Conservation (phyloP, 129 eudicot genomes). For the Heracleum sosnowskyi region DNA sequence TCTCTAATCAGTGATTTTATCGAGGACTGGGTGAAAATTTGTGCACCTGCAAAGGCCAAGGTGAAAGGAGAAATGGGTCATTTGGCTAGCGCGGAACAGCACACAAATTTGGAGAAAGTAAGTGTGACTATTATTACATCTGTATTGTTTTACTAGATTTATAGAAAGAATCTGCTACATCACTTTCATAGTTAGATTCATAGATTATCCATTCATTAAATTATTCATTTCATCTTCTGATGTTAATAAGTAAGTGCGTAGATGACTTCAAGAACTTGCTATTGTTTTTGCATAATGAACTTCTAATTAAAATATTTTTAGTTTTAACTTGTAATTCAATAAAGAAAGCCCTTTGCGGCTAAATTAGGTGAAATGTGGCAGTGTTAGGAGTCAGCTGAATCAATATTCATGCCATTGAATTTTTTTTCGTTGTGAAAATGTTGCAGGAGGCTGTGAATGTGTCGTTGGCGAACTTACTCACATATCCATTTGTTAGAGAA, state of each 20-base stretch:
- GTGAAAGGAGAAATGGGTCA: conserved; percentile 37
- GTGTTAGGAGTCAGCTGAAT: background rate
- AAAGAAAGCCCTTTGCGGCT: background rate
- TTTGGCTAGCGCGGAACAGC: conserved; percentile 42
- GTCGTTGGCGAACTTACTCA: conserved; percentile 69
- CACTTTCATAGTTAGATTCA: background rate
- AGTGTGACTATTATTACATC: background rate
- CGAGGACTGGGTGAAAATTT: conserved; percentile 92
- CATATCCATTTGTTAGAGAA: conserved; percentile 86
- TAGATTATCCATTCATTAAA: background rate
- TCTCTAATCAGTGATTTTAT: conserved; percentile 82
- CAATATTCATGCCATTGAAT: background rate
- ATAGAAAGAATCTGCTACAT: background rate
- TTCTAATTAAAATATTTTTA: background rate
- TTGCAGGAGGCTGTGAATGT: conserved; percentile 92
- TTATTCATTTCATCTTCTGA: background rate
- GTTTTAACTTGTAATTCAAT: background rate
- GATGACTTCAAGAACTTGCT: background rate
- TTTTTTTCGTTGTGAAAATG: background rate
- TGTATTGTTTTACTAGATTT: background rate
- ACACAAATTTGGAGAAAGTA: conserved; percentile 75
- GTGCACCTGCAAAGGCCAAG: conserved; percentile 67
- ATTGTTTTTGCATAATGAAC: background rate
- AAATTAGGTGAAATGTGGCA: background rate
- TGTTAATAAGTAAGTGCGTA: background rate